phyloP scores from a whole-genome alignment of 495 filamentous ascomycete species.

The Penicillium antarcticum region DNA sequence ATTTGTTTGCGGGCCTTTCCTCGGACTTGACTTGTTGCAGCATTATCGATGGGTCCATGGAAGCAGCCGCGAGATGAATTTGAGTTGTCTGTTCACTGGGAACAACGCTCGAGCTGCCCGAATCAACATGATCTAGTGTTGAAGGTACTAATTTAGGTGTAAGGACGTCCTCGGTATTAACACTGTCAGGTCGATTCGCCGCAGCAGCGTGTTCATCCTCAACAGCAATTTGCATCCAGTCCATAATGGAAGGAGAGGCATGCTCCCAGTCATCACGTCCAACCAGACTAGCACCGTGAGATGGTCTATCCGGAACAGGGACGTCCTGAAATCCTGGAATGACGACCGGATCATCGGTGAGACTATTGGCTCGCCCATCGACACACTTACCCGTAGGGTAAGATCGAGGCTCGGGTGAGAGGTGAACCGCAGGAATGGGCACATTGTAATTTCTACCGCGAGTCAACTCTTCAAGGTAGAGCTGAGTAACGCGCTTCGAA shows the following conservation, averaged over 20 bases:
- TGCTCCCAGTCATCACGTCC: constrained; percentile 51
- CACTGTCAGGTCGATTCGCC: constrained; percentile 11
- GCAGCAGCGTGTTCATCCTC: constrained; percentile 25
- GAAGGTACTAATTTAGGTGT: constrained; percentile 23
- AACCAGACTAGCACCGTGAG: constrained; percentile 42
- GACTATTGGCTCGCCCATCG: constrained; percentile 21
- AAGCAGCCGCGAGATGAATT: constrained; percentile 17
- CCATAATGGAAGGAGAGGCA: constrained; percentile 54
- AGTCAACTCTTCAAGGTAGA: constrained; percentile 52
- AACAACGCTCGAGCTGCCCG: constrained; percentile 14
- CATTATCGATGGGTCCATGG: background rate
- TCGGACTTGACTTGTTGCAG: background rate
- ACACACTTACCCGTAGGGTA: constrained; percentile 2
- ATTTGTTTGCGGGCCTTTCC: too few species aligned
- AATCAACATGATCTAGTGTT: constrained; percentile 2
- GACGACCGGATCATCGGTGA: constrained; percentile 38
- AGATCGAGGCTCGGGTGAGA: constrained; percentile 17
- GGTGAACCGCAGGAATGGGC: constrained; percentile 12
- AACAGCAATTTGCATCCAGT: constrained; percentile 51
- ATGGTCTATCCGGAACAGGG: constrained; percentile 14
- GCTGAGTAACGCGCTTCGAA: constrained; percentile 48
- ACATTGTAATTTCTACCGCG: constrained; percentile 29
- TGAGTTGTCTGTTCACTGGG: constrained; percentile 30
- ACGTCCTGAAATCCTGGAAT: constrained; percentile 26
- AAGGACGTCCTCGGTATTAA: constrained; percentile 17